Evolutionary conservation across 305 asterid genomes (phyloP).

Genomic region (Fraxinus ornus): DNA sequence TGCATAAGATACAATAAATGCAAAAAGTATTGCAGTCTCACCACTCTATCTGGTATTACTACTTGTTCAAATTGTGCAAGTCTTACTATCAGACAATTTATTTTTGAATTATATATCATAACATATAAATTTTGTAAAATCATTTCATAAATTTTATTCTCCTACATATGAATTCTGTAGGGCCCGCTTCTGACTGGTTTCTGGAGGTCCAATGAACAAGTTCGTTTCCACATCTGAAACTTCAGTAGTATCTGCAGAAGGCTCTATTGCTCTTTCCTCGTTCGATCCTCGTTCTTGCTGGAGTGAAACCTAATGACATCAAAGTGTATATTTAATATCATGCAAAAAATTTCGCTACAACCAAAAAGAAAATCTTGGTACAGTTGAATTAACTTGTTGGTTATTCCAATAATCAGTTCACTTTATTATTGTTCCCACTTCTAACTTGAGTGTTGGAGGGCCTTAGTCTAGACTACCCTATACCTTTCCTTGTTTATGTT

Average conservation of each 20-base stretch:
- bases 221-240: conserved; percentile 82
- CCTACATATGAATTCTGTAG: neutral
- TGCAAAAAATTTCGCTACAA: neutral
- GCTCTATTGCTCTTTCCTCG: conserved; percentile 33
- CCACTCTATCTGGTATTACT: neutral
- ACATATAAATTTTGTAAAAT: neutral
- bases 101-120: neutral
- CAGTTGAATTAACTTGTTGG: neutral
- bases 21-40: neutral
- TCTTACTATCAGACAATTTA: neutral
- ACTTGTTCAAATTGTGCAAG: neutral
- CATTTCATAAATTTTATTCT: neutral
- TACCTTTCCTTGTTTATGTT: neutral
- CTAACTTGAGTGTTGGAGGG: neutral
- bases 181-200: conserved; percentile 48
- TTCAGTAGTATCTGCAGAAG: conserved; percentile 57
- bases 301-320: conserved; percentile 29
- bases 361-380: neutral
- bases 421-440: neutral
- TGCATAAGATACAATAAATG: neutral
- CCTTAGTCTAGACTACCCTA: neutral
- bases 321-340: neutral
- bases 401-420: neutral
- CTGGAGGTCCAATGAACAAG: conserved; percentile 78
- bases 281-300: conserved; percentile 23